Percentiles rank a stretch among this genome's conserved stretches.
Conservation (phyloP, 2,329 filamentous ascomycete species). For the Xylaria sp. region DNA sequence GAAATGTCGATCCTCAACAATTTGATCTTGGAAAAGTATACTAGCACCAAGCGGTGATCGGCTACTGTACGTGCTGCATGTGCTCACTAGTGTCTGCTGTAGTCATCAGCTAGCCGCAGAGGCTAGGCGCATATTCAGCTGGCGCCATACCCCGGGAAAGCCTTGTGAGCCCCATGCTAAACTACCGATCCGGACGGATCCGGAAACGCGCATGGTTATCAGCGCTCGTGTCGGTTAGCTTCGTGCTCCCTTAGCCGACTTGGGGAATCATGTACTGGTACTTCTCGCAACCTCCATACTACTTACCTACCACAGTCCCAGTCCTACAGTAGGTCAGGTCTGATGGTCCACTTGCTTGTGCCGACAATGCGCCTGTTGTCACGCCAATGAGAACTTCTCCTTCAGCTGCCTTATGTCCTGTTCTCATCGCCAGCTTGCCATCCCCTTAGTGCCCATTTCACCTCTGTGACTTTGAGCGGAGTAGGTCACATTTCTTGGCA, state of each 20-base stretch:
- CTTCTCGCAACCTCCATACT: conserved; percentile 13
- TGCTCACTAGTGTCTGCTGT: conserved; percentile 13
- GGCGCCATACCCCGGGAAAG: conserved; percentile 8
- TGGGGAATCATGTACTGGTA: conserved; percentile 16
- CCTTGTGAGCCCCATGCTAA: not conserved
- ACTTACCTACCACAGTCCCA: no score
- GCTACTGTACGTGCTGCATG: not conserved
- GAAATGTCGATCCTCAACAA: conserved; percentile 17
- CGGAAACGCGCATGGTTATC: conserved; percentile 1
- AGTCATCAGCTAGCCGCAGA: conserved; percentile 15
- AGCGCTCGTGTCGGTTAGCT: conserved; percentile 13
- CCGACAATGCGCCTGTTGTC: not conserved
- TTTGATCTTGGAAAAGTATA: not conserved
- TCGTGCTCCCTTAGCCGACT: not conserved
- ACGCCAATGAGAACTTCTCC: conserved; percentile 8
- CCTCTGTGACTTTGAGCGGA: no score
- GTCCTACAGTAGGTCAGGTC: no score
- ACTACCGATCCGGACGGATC: conserved; percentile 10
- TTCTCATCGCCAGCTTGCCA: not conserved
- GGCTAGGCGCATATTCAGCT: conserved; percentile 33
- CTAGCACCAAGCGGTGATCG: conserved; percentile 4
- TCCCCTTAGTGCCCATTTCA: no score
- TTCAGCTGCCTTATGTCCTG: not conserved
- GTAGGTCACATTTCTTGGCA: no score
- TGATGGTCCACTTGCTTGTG: no score